Evolutionary conservation across 2,329 filamentous ascomycete genomes (phyloP), one percentile per base, ranked within the genome.

Genomic region (Claviceps paspali): DNA sequence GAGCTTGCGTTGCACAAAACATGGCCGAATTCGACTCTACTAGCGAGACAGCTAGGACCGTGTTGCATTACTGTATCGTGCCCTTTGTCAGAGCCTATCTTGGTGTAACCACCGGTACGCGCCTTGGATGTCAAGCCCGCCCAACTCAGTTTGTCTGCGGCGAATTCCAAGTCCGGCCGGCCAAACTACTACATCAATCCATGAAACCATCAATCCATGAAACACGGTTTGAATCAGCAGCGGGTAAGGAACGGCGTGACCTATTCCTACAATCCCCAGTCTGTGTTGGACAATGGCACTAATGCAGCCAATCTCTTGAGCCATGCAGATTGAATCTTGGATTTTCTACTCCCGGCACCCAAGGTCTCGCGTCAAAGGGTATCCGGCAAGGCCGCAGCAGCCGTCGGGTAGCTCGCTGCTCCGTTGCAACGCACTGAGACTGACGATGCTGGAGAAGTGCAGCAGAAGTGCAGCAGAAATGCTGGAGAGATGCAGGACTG

Each of bases 1-100:
- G 30, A 38, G 36, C 36, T 33, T 29, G 36, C 36, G 36, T 38
- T 33, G 30, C 29, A 38, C 36, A 38, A n/a, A 29, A 29, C 12
- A 33, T 23, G 4, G 26, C 26, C 14, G 33, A 18, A 28, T 17
- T 21, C 21, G 24, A 27, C 24, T 29, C 30, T 15, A 14, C 24
- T 38, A 38, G 36, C 30, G 36, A 38, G 35, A 38, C 33, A 23
- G 26, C 18, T 28, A 29, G 24, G 30, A 33, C 28, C 19, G 18
- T 38, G 30, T 29, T 24, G 24, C 29, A 10, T 38, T 17, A 18
- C 30, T 28, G 23, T 17, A 27, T 19, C 23, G 24, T 26, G n/a
- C 30, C n/a, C 33, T 19, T 28, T 19, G 28, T 37, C 36, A 38
- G 22, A 24, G 17, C 15, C 18, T 18, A 11, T 18, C 11, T 5